Base-by-base conservation (phyloP, 2,329 filamentous ascomycete species). In the Didymellaceae sp. region DNA sequence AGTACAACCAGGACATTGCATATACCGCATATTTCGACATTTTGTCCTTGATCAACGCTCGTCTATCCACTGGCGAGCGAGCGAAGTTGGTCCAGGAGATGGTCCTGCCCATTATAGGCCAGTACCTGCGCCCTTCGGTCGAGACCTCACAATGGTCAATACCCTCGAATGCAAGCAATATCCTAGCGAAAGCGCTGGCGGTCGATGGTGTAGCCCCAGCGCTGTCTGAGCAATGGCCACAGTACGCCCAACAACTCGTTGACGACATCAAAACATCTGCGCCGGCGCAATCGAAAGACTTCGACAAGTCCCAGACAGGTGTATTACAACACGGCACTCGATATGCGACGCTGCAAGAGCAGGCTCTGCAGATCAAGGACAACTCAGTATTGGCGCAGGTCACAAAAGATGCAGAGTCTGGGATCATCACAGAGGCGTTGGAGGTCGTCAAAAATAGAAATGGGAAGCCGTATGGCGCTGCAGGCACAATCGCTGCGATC, bases 211-310 rank as follows among this genome's bases (percentile, higher is more conserved):
- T 86, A 3, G 70, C 80, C 0, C 60, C 75, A 3, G 75, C 82
- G 1, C 76, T 89, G 0, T 69, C 77, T 13, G 71, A 78, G 3
- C 78, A 86, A 56, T 94, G 90, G 89, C 70, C 77, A 2, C 76
- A 76, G 1, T 72, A 91, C n/a, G 82, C 84, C 0, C 75, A 82
- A 1, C 70, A 79, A 0, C 74, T 96, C n/a, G 77, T 86, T 20
- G 78, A 84, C 24, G 80, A 82, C 28, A 85, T 96, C 48, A 86
- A 86, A 45, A 83, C 84, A 5, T 95, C 91, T 0, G 80, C 90
- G 5, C 91, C 92, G 1, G 91, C 93, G 66, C 86, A 93, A 47
- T 91, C 91, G 0, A 87, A 87, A 55, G 88, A 91, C 14, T 89
- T 89, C 59, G 80, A 83, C 20, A 79, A 80, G 32, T 95, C 90